A percentile compares a stretch with the other conserved stretches of the same genome.
These are phyloP conservation scores for Erucastrum elatum DNA, from an alignment of 345 rosid genomes.

Conservation along the genomic window DNA sequence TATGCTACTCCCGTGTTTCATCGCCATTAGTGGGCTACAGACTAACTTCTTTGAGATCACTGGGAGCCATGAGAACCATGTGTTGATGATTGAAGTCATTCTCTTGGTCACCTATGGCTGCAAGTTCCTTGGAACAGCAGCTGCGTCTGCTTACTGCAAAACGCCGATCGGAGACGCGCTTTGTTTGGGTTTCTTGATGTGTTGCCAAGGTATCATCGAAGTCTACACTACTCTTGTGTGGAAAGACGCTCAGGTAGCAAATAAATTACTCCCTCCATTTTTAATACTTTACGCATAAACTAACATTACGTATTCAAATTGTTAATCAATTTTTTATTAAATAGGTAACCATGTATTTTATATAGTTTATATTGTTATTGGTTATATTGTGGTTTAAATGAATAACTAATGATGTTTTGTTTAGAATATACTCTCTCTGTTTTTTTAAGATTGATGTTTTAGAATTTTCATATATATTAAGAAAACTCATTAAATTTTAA, in stretches of 20 bases:
- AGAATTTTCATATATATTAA: too few species aligned
- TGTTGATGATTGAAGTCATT: constrained; percentile 3
- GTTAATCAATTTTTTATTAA: neutral
- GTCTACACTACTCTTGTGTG: constrained; percentile 30
- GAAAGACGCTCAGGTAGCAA: constrained; percentile 35
- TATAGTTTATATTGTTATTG: neutral
- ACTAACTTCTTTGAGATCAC: constrained; percentile 34
- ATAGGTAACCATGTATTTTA: too few species aligned
- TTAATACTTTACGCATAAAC: neutral
- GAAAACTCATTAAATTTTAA: too few species aligned
- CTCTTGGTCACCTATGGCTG: constrained; percentile 32
- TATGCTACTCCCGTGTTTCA: constrained; percentile 38
- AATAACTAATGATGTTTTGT: neutral
- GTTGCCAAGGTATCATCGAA: constrained; percentile 44
- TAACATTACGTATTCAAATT: neutral
- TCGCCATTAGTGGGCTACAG: constrained; percentile 39
- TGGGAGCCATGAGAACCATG: constrained; percentile 24
- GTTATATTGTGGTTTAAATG: neutral
- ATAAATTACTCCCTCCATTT: neutral
- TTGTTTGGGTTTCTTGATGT: constrained; percentile 41
- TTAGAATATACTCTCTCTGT: too few species aligned
- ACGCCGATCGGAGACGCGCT: constrained; percentile 35
- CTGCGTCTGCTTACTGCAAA: constrained; percentile 33
- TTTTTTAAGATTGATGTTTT: too few species aligned
- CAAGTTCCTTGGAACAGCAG: constrained; percentile 39